Conservation (phyloP, 345 rosid genomes). For the Camelina sativa region DNA sequence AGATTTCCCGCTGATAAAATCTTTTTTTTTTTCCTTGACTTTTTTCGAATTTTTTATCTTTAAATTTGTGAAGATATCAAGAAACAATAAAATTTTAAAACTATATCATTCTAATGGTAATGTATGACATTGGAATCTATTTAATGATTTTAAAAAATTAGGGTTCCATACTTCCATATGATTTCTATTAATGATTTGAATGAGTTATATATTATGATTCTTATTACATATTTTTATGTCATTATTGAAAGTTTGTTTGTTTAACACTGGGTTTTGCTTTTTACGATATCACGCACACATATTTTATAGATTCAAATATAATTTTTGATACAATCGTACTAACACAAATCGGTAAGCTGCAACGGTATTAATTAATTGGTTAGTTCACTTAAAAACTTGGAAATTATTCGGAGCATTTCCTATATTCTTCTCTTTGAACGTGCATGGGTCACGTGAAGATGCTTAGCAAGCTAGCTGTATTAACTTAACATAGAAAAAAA, state of each 20-base stretch:
- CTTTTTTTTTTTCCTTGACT: neutral
- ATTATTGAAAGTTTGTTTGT: no score
- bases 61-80: neutral
- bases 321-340: no score
- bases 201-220: neutral
- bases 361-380: neutral
- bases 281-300: no score
- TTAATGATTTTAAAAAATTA: neutral
- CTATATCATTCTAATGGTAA: neutral
- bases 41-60: neutral
- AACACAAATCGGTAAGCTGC: no score
- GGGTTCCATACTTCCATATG: neutral
- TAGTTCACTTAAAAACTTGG: neutral
- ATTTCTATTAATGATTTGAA: neutral
- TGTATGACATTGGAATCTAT: neutral
- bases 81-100: neutral
- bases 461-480: slow-evolving; percentile 17
- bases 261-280: no score
- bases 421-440: slow-evolving; percentile 17
- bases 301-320: no score
- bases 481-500: neutral
- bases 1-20: slow-evolving; percentile 11
- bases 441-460: slow-evolving; percentile 34
- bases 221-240: no score
- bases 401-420: slow-evolving; percentile 2